phyloP scores from a whole-genome alignment of 1,139 yeast genomes.

The Candida sanyaensis region DNA sequence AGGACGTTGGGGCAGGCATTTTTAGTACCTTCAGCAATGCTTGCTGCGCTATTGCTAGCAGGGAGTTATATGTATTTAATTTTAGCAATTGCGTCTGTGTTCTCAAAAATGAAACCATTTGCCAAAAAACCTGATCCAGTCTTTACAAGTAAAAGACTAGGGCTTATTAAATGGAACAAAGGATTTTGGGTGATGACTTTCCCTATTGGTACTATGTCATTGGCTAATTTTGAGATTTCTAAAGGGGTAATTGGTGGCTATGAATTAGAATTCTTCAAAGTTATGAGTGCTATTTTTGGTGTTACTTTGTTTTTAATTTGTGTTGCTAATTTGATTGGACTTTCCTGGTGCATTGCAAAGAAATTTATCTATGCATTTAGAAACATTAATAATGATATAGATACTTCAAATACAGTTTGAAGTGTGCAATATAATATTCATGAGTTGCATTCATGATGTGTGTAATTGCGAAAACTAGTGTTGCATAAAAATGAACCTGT shows the following conservation, averaged over 20 bases:
- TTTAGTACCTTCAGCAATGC: slow-evolving; percentile 20
- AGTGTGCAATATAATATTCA: not conserved
- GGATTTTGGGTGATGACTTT: slow-evolving; percentile 88
- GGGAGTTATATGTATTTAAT: slow-evolving; percentile 65
- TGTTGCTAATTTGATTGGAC: slow-evolving; percentile 11
- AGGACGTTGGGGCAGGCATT: slow-evolving; percentile 12
- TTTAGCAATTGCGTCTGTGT: slow-evolving; percentile 47
- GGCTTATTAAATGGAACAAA: slow-evolving; percentile 48
- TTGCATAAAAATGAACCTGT: no score
- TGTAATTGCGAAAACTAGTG: no score
- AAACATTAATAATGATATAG: not conserved
- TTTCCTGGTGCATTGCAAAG: not conserved
- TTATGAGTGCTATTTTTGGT: slow-evolving; percentile 63
- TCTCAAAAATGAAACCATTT: slow-evolving; percentile 36
- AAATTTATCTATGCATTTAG: not conserved
- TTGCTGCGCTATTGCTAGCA: slow-evolving; percentile 52
- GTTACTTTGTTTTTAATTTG: slow-evolving; percentile 28
- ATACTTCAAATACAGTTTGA: not conserved
- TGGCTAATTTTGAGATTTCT: slow-evolving; percentile 57
- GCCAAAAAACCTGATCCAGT: slow-evolving; percentile 25
- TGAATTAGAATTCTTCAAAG: slow-evolving; percentile 48
- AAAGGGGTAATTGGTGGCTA: slow-evolving; percentile 27
- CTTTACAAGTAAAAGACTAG: slow-evolving; percentile 21
- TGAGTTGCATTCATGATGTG: no score
- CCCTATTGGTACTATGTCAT: slow-evolving; percentile 82